These are phyloP conservation scores for Pleurozium schreberi DNA, from an alignment of 225 moss, liverwort and hornwort genomes.

Conservation along the genomic window DNA sequence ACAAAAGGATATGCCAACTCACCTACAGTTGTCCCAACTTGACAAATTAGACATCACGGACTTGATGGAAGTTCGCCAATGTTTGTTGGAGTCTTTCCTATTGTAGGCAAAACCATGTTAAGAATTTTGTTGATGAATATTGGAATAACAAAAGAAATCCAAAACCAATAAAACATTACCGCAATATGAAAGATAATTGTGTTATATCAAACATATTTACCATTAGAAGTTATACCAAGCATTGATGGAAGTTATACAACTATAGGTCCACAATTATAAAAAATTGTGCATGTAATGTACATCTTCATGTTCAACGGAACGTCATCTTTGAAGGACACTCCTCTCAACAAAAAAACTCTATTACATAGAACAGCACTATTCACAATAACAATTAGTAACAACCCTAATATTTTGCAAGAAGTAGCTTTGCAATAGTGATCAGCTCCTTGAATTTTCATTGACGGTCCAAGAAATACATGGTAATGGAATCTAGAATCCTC, in stretches of 20 bases:
- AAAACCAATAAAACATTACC: background rate
- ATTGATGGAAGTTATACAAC: too few relatives aligned
- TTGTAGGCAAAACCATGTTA: background rate
- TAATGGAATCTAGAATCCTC: background rate
- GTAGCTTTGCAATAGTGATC: background rate
- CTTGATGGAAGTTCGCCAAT: too few relatives aligned
- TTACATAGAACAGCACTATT: background rate
- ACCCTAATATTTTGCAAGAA: background rate
- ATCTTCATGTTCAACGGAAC: background rate
- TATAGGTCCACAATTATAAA: background rate
- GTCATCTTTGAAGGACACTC: background rate
- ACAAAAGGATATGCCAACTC: too few relatives aligned
- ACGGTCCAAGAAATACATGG: background rate
- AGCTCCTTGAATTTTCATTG: background rate
- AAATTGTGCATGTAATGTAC: too few relatives aligned
- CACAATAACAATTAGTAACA: too few relatives aligned
- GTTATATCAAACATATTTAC: accelerated
- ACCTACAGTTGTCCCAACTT: too few relatives aligned
- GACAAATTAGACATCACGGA: too few relatives aligned
- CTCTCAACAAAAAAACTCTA: background rate
- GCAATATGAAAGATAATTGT: too few relatives aligned
- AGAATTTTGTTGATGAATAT: accelerated
- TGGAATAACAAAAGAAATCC: background rate
- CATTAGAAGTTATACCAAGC: too few relatives aligned
- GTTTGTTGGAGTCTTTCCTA: background rate